Evolutionary conservation across 2,329 filamentous ascomycete species (phyloP).

Genomic region (Lecanosticta acicola): DNA sequence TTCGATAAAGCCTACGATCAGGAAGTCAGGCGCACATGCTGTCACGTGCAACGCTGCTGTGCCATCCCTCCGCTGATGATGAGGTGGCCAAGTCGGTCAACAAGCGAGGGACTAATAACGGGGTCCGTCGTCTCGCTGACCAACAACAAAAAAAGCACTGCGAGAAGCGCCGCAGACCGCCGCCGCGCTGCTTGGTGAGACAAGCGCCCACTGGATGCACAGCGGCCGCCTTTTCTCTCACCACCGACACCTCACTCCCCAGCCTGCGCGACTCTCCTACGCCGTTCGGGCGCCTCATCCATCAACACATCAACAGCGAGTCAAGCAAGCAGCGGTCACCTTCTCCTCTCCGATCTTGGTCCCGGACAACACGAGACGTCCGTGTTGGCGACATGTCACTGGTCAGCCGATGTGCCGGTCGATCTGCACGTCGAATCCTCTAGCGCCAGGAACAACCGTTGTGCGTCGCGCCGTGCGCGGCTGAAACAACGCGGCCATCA

Average conservation of each 20-base stretch:
- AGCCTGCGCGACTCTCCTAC: background rate
- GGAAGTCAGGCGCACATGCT: background rate
- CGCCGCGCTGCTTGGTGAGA: conserved; percentile 1
- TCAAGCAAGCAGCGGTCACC: too few relatives aligned
- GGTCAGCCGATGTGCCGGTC: background rate
- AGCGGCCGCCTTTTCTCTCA: background rate
- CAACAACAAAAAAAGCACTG: background rate
- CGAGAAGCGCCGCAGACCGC: conserved; percentile 1
- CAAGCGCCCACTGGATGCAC: background rate
- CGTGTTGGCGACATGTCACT: background rate
- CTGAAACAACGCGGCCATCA: background rate
- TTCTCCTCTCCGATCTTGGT: too few relatives aligned
- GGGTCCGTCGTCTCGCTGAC: too few relatives aligned
- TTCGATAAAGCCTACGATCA: conserved; percentile 4
- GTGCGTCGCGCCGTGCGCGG: background rate
- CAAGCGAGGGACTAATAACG: too few relatives aligned
- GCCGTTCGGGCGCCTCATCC: too few relatives aligned
- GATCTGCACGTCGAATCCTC: background rate
- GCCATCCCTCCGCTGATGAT: background rate
- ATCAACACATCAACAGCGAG: too few relatives aligned
- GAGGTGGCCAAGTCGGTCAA: too few relatives aligned
- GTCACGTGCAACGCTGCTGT: conserved; percentile 1
- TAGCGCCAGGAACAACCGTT: conserved; percentile 13
- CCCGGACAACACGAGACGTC: background rate
- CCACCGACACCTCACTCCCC: background rate